These are phyloP conservation scores for Helichrysum umbraculigerum DNA, from an alignment of 129 eudicot species.

Conservation along the genomic window DNA sequence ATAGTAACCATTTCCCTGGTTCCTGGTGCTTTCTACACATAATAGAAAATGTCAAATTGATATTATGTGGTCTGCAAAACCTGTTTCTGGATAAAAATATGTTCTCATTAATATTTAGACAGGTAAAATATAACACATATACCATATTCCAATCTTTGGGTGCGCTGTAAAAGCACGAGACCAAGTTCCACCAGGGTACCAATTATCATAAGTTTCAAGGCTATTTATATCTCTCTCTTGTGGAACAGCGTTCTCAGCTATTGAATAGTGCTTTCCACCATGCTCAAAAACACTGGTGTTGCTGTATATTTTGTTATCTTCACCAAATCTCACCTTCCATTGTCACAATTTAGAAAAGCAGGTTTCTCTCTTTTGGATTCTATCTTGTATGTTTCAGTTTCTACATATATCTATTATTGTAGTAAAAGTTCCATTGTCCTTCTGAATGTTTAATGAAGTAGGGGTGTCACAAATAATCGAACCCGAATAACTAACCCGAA, in stretches of 20 bases:
- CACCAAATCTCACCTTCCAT: conserved; percentile 42
- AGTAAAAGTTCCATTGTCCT: conserved; percentile 25
- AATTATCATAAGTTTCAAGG: conserved; percentile 31
- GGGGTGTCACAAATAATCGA: too few species aligned
- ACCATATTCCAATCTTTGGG: conserved; percentile 29
- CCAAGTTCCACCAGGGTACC: conserved; percentile 29
- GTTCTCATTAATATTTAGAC: too few species aligned
- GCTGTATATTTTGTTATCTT: conserved; percentile 19
- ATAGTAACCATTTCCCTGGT: conserved; percentile 30
- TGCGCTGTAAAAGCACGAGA: conserved; percentile 33
- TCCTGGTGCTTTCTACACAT: conserved; percentile 36
- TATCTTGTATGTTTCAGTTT: conserved; percentile 34
- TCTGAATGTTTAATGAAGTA: too few species aligned
- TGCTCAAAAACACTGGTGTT: conserved; percentile 41
- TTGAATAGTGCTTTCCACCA: conserved; percentile 36
- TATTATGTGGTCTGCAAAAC: too few species aligned
- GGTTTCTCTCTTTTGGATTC: conserved; percentile 23
- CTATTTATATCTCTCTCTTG: conserved; percentile 33
- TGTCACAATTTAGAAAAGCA: conserved; percentile 4
- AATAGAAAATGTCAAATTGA: not conserved
- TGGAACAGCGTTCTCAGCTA: conserved; percentile 30
- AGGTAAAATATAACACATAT: too few species aligned
- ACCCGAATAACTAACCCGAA: too few species aligned
- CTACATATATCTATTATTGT: conserved; percentile 29
- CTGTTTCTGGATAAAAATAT: too few species aligned